Base-by-base conservation (phyloP, 306 rosid genomes). In the Astragalus membranaceus region DNA sequence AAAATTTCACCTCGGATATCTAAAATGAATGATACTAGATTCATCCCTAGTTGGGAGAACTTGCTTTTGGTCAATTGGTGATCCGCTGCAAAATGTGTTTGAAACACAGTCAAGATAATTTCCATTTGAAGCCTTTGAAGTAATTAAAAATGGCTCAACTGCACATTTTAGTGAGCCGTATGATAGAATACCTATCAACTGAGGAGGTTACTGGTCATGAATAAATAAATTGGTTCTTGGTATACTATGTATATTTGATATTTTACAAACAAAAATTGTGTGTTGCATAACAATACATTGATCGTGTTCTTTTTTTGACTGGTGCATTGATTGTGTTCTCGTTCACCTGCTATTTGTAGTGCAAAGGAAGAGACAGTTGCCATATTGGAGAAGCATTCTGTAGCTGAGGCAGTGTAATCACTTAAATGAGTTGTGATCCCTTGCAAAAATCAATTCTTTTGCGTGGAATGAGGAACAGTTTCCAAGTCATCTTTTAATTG, bases 281-380 rank as follows among this genome's bases (percentile, higher is more conserved):
- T 60, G 46, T 73, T 23, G 13, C 42, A 10, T 64, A 55, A 11
- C 64, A 47, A 10, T 62, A 23, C 43, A 53, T 75, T 75, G 57
- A 77, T 54, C 35, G 48, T 55, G 23, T 63, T 14, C 36, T 47
- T 26, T 26, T 23, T 26, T 26, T 26, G 30, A 1, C 30, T 26
- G 30, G 14, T 62, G 39, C 43, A 53, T 75, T 75, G 57, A 77
- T 54, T 41, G 48, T 55, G 23, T 63, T 14, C 44, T 47, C 67
- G 47, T 81, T 67, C 43, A 10, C 68, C 2, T 74, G 74, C 64
- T 39, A 15, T 73, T 78, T 81, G 77, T 86, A 88, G 95, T 62
- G 92, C 96, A 29, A 85, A 66, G 78, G 90, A 81, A 67, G 95
- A 88, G 76, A 88, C 95, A 11, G 49, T 80, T 60, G 81, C 79